Base-by-base conservation (phyloP, 768 basidiomycete species). In the Butyriboletus loyo region DNA sequence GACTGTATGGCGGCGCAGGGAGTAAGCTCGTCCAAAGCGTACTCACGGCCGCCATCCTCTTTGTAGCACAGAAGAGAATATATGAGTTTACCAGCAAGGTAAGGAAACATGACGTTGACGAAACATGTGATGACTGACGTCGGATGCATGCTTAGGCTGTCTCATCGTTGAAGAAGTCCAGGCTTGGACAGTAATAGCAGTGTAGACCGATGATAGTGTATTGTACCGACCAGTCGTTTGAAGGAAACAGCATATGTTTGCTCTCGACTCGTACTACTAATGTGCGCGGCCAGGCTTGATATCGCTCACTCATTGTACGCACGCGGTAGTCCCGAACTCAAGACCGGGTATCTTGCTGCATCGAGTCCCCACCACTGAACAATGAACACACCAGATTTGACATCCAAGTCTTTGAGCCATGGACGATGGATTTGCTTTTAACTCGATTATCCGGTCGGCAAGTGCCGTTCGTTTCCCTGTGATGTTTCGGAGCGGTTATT, bases 1-100 rank as follows among this genome's bases (percentile, higher is more conserved):
- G 94, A 2, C 68, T 97, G 21, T 97, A 97, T 76, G 87, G 82
- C 58, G 95, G 95, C 7, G 80, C 95, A 25, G 78, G 79, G 14
- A 90, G 86, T 63, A 99, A 99, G 73, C 83, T 99, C 21, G 52
- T 89, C 5, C 96, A 98, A 71, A 92, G 89, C 57, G 91, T 97
- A 1, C 77, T 98, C 45, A 96, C 93, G 8, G 94, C 94, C 15
- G 92, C 93, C 7, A 92, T 98, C 60, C 77, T 98, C 58, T 98
- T 98, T 66, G 89, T 86, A 14, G 83, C 89, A 7, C 96, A 98
- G 70, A 80, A 86, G 62, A 79, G 92, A 57, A 82, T 90, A 49
- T 91, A 85, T 52, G 86, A 89, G 59, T 54, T 85, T n/a, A 84
- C 82, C 13, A 89, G 83, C 63, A 66, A 72, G 73, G 76, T 77